Evolutionary conservation across 129 eudicot species (phyloP), one percentile per base, ranked within the genome.

Genomic region (Rutidosis leptorrhynchoides): DNA sequence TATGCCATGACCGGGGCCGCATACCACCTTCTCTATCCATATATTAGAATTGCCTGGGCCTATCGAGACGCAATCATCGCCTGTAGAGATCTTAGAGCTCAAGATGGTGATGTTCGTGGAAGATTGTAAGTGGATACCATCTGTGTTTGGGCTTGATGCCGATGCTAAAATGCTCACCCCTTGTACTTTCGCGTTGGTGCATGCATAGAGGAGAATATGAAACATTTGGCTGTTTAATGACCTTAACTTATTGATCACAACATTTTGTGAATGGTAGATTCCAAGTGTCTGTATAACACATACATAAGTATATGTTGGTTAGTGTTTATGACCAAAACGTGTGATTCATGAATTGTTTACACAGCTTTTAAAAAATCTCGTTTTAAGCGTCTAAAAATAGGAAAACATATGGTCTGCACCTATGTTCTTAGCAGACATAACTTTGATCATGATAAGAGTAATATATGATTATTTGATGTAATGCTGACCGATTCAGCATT

Each of bases 1-100:
- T 17, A 84, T 78, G 48, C 90, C 90, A 23, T 85, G 35, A 58
- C 64, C 43, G 5, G 64, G 64, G 7, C 64, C 64, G 17, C 64
- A 58, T 3, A 28, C 1, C n/a, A 9, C 42, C 64, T 58, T 58
- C 43, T 58, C 64, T 16, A 58, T 58, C 64, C 64, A 58, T 22
- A 58, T 30, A 58, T 58, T 58, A 12, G 64, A 58, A 29, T 16
- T 58, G 11, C 64, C 64, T 0, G 64, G 64, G 15, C 64, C 64
- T 6, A 58, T 58, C 10, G 64, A 58, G 64, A 58, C 4, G 6
- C 64, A 58, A n/a, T 29, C 64, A 28, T 58, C 64, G 6, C 64
- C 64, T 3, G 64, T 58, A 1, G 64, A 27, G 42, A 58, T 58
- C 64, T 28, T 58, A 15, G 72, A 67, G 30, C 7, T 52, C 20